These are phyloP conservation scores for Aspergillus pseudoviridinutans DNA, from an alignment of 2,329 filamentous ascomycete species.

Conservation along the genomic window DNA sequence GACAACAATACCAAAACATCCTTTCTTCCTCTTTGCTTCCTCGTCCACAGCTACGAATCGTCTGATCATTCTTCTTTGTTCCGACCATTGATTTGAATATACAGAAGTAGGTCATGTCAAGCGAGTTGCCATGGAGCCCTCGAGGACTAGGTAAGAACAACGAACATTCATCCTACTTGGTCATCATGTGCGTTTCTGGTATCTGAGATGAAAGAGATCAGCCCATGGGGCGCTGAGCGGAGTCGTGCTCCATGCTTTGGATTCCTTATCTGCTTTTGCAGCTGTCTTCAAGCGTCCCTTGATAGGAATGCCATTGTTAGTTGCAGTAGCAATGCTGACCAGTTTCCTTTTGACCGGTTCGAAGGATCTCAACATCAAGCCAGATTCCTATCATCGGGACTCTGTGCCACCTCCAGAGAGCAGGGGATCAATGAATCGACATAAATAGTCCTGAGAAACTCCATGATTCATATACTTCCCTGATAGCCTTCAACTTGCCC, in stretches of 20 bases:
- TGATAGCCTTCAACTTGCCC: slow-evolving; percentile 3
- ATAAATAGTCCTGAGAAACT: background rate
- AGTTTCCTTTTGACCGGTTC: background rate
- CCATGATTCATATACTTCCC: background rate
- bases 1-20: slow-evolving; percentile 13
- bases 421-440: background rate
- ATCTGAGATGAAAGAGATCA: background rate
- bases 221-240: background rate
- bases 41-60: background rate
- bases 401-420: background rate
- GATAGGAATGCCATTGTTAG: background rate
- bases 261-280: background rate
- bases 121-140: background rate
- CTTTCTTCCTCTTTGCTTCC: slow-evolving; percentile 8
- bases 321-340: background rate
- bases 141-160: background rate
- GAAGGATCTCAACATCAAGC: background rate
- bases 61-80: slow-evolving; percentile 8
- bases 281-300: background rate
- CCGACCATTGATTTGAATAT: background rate
- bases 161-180: background rate
- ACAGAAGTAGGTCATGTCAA: background rate
- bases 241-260: background rate
- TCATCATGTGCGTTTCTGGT: background rate
- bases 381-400: background rate